A percentile compares a stretch with the other conserved stretches of the same genome.
Conservation (phyloP, 225 moss, liverwort and hornwort species). For the Polytrichum formosum region DNA sequence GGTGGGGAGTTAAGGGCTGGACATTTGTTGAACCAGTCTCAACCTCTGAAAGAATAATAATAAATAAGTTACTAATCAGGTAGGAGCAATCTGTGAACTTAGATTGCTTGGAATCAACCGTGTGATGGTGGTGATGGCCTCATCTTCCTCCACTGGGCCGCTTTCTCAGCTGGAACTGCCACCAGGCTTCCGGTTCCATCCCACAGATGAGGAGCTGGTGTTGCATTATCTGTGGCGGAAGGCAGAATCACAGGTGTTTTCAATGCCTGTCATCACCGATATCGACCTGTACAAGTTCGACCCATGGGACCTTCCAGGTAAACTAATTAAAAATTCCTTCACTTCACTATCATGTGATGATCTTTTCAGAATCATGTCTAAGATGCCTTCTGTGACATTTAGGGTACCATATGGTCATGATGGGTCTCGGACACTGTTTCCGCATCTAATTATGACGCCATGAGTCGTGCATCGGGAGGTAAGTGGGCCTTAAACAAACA, state of each 20-base stretch:
- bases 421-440: too few species aligned
- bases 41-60: not conserved
- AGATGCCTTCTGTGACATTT: too few species aligned
- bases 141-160: constrained; percentile 42
- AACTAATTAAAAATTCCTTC: not conserved
- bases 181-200: constrained; percentile 95
- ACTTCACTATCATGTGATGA: too few species aligned
- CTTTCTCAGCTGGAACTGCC: constrained; percentile 73
- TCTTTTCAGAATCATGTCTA: too few species aligned
- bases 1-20: too few species aligned
- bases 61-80: not conserved
- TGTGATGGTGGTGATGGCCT: constrained; percentile 44
- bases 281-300: constrained; percentile 96
- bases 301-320: constrained; percentile 98
- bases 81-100: not conserved
- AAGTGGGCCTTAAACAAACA: too few species aligned
- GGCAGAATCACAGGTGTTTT: constrained; percentile 72
- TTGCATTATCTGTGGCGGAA: constrained; percentile 83
- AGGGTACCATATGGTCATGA: too few species aligned
- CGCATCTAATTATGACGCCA: too few species aligned
- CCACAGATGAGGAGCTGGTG: constrained; percentile 97
- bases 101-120: too few species aligned
- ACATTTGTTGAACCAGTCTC: not conserved
- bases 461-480: too few species aligned
- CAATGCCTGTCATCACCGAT: constrained; percentile 82